These are phyloP conservation scores for Colletotrichum agaves DNA, from an alignment of 2,329 filamentous ascomycete species.

Conservation along the genomic window DNA sequence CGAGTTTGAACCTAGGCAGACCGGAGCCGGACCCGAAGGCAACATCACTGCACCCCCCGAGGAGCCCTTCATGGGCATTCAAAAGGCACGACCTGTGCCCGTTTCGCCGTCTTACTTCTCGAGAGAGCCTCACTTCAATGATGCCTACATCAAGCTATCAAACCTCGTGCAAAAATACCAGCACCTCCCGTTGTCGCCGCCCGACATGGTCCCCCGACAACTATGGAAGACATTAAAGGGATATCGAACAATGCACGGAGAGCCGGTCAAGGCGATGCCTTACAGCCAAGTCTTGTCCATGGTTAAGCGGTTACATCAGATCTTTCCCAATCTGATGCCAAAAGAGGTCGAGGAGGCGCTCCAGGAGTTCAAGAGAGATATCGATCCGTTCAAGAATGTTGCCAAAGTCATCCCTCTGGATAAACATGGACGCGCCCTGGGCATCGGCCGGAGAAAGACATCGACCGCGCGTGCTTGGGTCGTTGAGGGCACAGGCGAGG, in stretches of 20 bases:
- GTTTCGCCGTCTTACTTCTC: constrained; percentile 96
- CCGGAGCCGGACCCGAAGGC: neutral
- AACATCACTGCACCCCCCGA: constrained; percentile 25
- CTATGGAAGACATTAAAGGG: constrained; percentile 85
- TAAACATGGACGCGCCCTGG: constrained; percentile 79
- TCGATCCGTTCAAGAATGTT: constrained; percentile 75
- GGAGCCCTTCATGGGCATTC: constrained; percentile 47
- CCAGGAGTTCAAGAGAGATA: constrained; percentile 76
- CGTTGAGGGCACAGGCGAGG: constrained; percentile 92
- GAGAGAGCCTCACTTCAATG: constrained; percentile 84
- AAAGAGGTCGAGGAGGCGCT: constrained; percentile 73
- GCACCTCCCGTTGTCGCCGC: constrained; percentile 74
- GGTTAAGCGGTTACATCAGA: constrained; percentile 83
- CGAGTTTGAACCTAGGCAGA: neutral
- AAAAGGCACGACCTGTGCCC: constrained; percentile 80
- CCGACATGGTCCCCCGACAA: constrained; percentile 75
- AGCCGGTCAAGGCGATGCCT: constrained; percentile 78
- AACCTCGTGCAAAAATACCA: constrained; percentile 77
- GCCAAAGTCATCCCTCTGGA: constrained; percentile 76
- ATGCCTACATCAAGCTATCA: constrained; percentile 80
- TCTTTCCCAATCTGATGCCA: constrained; percentile 82
- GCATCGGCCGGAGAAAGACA: constrained; percentile 87
- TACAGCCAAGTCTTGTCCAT: constrained; percentile 82
- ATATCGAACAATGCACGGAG: constrained; percentile 77
- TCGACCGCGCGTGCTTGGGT: constrained; percentile 87